Evolutionary conservation across 805 yeast species (phyloP).

Genomic region (Ogataea siamensis): DNA sequence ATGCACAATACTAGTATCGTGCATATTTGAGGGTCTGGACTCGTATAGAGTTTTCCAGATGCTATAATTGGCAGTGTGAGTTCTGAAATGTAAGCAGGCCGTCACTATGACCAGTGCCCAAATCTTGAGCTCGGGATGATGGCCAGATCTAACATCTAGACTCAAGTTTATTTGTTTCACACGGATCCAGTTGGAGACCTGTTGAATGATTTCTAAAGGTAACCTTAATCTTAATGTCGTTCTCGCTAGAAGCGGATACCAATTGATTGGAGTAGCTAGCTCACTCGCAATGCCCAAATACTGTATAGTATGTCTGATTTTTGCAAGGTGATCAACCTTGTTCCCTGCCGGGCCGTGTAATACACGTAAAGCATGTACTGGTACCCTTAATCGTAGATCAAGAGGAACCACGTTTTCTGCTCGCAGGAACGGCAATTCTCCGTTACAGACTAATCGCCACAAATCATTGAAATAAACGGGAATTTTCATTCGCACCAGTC

Average conservation of each 20-base stretch:
- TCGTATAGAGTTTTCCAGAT: slow-evolving; percentile 31
- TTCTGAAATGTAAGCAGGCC: slow-evolving; percentile 34
- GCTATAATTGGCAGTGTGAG: slow-evolving; percentile 19
- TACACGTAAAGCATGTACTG: slow-evolving; percentile 14
- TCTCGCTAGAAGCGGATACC: slow-evolving; percentile 41
- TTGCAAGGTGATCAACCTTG: slow-evolving; percentile 12
- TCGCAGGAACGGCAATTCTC: slow-evolving; percentile 44
- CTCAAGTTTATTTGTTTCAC: slow-evolving; percentile 15
- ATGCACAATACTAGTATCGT: slow-evolving; percentile 15
- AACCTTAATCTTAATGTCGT: slow-evolving; percentile 42
- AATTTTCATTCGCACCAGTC: slow-evolving; percentile 43
- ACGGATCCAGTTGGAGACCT: slow-evolving; percentile 33
- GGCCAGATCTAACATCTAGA: neutral
- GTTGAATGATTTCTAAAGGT: slow-evolving; percentile 48
- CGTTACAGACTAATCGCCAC: slow-evolving; percentile 39
- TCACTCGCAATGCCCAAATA: slow-evolving; percentile 7
- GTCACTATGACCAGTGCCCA: slow-evolving; percentile 34
- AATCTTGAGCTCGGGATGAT: slow-evolving; percentile 40
- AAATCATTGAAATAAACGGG: slow-evolving; percentile 54
- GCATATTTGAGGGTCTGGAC: slow-evolving; percentile 2
- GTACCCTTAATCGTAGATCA: slow-evolving; percentile 19
- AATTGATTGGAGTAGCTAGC: slow-evolving; percentile 24
- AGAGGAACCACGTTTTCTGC: slow-evolving; percentile 23
- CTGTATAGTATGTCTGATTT: slow-evolving; percentile 11
- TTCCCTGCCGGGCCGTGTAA: slow-evolving; percentile 20